These are phyloP conservation scores for Acrocalymma vagum DNA, from an alignment of 2,329 filamentous ascomycete species.

Conservation along the genomic window DNA sequence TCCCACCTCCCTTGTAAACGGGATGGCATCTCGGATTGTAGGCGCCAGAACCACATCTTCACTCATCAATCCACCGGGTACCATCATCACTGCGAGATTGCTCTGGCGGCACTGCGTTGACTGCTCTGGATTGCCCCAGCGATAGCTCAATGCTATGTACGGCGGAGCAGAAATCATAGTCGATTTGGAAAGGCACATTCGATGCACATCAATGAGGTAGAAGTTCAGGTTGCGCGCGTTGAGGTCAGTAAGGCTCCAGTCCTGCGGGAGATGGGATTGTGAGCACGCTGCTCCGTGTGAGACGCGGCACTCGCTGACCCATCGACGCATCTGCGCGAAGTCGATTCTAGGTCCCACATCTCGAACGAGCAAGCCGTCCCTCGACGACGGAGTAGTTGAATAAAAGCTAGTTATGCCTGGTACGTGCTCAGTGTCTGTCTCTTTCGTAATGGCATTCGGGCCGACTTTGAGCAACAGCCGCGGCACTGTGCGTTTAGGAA, in stretches of 20 bases:
- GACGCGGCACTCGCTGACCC: slow-evolving; percentile 7
- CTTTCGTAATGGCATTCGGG: too few species aligned
- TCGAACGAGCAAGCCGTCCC: slow-evolving; percentile 2
- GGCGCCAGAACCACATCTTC: slow-evolving; percentile 1
- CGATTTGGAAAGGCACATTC: slow-evolving; percentile 6
- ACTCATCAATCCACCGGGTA: slow-evolving; percentile 3
- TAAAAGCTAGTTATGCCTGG: too few species aligned
- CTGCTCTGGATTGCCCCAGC: slow-evolving; percentile 10
- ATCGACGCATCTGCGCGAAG: slow-evolving; percentile 4
- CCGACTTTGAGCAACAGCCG: too few species aligned
- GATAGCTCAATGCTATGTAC: slow-evolving; percentile 19
- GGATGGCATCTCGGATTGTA: slow-evolving; percentile 4
- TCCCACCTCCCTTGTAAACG: neutral
- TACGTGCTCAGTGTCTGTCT: too few species aligned
- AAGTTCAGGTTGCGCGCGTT: slow-evolving; percentile 3
- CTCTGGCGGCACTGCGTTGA: slow-evolving; percentile 4
- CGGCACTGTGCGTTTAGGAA: too few species aligned
- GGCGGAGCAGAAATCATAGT: slow-evolving; percentile 3
- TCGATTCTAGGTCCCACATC: slow-evolving; percentile 3
- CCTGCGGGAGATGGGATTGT: slow-evolving; percentile 1
- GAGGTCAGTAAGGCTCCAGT: slow-evolving; percentile 2
- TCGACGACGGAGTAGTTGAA: slow-evolving; percentile 3
- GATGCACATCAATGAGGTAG: slow-evolving; percentile 6
- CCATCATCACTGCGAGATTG: slow-evolving; percentile 4
- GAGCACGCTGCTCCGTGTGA: slow-evolving; percentile 3